Percentiles rank a stretch among this genome's conserved stretches.
Evolutionary conservation across 805 yeast genomes (phyloP).

Genomic region (Candida fluviatilis): DNA sequence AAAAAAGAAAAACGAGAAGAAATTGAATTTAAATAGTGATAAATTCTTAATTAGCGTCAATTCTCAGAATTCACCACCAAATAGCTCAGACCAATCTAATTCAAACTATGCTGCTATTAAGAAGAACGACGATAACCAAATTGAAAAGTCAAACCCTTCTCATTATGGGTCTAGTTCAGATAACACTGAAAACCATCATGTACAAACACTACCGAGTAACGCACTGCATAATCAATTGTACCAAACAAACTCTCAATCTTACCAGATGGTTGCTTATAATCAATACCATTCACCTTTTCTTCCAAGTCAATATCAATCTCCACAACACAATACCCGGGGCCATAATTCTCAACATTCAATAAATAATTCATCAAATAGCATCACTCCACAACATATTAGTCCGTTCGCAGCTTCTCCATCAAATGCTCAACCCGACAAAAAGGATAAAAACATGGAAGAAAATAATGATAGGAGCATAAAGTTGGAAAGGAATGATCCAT

Average conservation of each 20-base stretch:
- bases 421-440: background rate
- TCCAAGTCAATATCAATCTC: background rate
- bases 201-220: background rate
- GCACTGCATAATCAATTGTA: background rate
- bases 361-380: background rate
- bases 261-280: background rate
- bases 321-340: background rate
- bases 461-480: background rate
- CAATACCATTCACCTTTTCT: background rate
- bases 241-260: background rate
- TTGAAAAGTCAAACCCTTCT: background rate
- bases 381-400: constrained; percentile 1
- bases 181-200: background rate
- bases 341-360: background rate
- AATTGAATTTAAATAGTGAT: constrained; percentile 5
- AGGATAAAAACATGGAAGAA: background rate
- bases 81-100: background rate
- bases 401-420: background rate
- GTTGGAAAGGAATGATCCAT: background rate
- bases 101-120: background rate
- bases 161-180: background rate
- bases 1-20: constrained; percentile 29
- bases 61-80: background rate
- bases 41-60: constrained; percentile 2
- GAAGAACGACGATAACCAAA: background rate